A percentile compares a stretch with the other conserved stretches of the same genome.
phyloP scores from a whole-genome alignment of 108 stramenopile species.

The Fragilariopsis cylindrus region DNA sequence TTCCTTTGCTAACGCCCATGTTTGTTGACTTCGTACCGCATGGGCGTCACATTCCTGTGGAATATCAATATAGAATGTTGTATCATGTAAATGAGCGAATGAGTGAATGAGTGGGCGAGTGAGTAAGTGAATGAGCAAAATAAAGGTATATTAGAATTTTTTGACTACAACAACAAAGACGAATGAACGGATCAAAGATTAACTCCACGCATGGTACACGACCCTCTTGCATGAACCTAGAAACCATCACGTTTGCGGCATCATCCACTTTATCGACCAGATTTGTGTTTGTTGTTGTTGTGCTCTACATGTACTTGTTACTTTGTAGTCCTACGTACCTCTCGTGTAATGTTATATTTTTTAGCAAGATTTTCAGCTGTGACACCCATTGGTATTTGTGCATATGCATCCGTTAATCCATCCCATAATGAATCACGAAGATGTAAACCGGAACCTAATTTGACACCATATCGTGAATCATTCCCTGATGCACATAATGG shows the following conservation, averaged over 20 bases:
- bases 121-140: too few relatives aligned
- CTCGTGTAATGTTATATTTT: slow-evolving; percentile 85
- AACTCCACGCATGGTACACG: not conserved
- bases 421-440: slow-evolving; percentile 65
- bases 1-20: slow-evolving; percentile 76
- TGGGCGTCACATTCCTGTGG: slow-evolving; percentile 88
- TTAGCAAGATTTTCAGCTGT: slow-evolving; percentile 97
- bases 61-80: not conserved
- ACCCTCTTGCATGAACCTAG: not conserved
- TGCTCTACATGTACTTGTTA: too few relatives aligned
- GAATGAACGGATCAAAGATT: too few relatives aligned
- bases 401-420: slow-evolving; percentile 89
- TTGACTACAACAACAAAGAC: too few relatives aligned
- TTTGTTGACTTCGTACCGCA: slow-evolving; percentile 84
- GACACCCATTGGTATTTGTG: slow-evolving; percentile 93
- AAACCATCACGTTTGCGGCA: not conserved
- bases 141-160: too few relatives aligned
- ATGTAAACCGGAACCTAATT: slow-evolving; percentile 80
- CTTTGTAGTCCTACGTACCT: slow-evolving; percentile 38
- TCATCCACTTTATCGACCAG: not conserved
- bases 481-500: slow-evolving; percentile 86
- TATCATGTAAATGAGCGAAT: too few relatives aligned
- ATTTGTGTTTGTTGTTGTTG: too few relatives aligned
- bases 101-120: too few relatives aligned
- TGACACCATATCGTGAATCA: slow-evolving; percentile 87